Evolutionary conservation across 2,329 filamentous ascomycete species (phyloP), one percentile per base, ranked within the genome.

Genomic region (Sporothrix euskadiensis): DNA sequence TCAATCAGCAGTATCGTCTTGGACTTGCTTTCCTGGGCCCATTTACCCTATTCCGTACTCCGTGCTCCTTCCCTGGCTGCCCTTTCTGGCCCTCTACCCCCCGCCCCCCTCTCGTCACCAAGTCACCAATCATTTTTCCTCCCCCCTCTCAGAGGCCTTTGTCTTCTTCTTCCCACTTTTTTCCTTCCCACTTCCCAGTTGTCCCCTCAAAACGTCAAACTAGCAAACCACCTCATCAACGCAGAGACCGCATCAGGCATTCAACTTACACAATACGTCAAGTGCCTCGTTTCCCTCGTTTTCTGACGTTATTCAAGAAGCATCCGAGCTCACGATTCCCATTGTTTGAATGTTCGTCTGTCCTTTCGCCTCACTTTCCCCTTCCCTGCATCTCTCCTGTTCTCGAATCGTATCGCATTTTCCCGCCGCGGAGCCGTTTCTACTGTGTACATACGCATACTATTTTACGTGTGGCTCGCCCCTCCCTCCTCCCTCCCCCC

Each of bases 61-160:
- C 71, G 47, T 56, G 52, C 57, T 54, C 30, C 59, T 30, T 49
- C 56, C 56, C 32, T 39, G 16, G 39, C 61, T 65, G 66, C 41
- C 47, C 44, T 22, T n/a, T 6, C 26, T 44, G n/a, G 30, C 54
- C 10, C 49, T 56, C 32, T 49, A 41, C n/a, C 41, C 71, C 73
- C 75, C 70, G 63, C 73, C 74, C 73, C 73, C 74, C 70, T 74
- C 75, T 68, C 71, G 70, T 76, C 72, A 73, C 73, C 73, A 74
- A 70, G 70, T 76, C 72, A 73, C 73, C 73, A 74, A 70, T 49
- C 52, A 63, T 65, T 68, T 63, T 73, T 57, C 61, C 69, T 57
- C 61, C 69, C 73, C 70, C 61, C 74, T 57, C 26, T 16, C 63
- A 35, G 63, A 26, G 14, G 35, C 16, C 56, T 74, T 74, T 73